A percentile compares a stretch with the other conserved stretches of the same genome.
These are phyloP conservation scores for Monosporascus sp. DNA, from an alignment of 2,329 filamentous ascomycete genomes.

Conservation along the genomic window DNA sequence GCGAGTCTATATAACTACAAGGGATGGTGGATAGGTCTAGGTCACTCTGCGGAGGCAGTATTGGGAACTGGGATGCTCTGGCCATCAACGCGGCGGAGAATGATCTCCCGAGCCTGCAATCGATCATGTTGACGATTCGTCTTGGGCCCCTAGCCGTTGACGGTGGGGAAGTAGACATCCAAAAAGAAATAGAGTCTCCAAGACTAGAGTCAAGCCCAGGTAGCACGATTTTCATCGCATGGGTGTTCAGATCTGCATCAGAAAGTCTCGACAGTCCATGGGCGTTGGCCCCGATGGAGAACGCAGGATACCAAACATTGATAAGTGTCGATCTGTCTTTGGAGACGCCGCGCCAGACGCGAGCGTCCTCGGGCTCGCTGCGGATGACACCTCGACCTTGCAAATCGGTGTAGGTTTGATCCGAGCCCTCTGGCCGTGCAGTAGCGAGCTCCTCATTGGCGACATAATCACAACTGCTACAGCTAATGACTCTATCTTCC, in stretches of 20 bases:
- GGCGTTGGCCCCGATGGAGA: neutral
- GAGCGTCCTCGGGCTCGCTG: slow-evolving; percentile 4
- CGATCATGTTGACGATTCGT: slow-evolving; percentile 24
- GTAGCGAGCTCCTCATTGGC: slow-evolving; percentile 83
- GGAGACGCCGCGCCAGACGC: slow-evolving; percentile 59
- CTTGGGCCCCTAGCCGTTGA: slow-evolving; percentile 8
- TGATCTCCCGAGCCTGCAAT: slow-evolving; percentile 25
- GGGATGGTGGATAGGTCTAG: slow-evolving; percentile 9
- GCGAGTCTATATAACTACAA: slow-evolving; percentile 13
- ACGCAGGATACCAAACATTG: slow-evolving; percentile 59
- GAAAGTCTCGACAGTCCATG: neutral
- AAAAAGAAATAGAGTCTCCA: slow-evolving; percentile 51
- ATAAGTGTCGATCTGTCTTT: slow-evolving; percentile 64
- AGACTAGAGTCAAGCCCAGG: slow-evolving; percentile 68
- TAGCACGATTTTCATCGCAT: slow-evolving; percentile 60
- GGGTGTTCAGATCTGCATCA: slow-evolving; percentile 38
- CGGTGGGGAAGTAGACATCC: slow-evolving; percentile 36
- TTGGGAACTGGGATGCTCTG: slow-evolving; percentile 2
- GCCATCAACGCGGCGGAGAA: slow-evolving; percentile 11
- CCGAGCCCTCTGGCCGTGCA: slow-evolving; percentile 14
- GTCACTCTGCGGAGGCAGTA: slow-evolving; percentile 10
- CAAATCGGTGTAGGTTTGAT: neutral
- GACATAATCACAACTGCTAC: slow-evolving; percentile 66
- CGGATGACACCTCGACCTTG: neutral
- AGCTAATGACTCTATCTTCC: slow-evolving; percentile 80